Percentiles rank a stretch among this genome's conserved stretches.
Conservation (phyloP, 192 early-diverging fungal species). For the Cladochytrium replicatum region DNA sequence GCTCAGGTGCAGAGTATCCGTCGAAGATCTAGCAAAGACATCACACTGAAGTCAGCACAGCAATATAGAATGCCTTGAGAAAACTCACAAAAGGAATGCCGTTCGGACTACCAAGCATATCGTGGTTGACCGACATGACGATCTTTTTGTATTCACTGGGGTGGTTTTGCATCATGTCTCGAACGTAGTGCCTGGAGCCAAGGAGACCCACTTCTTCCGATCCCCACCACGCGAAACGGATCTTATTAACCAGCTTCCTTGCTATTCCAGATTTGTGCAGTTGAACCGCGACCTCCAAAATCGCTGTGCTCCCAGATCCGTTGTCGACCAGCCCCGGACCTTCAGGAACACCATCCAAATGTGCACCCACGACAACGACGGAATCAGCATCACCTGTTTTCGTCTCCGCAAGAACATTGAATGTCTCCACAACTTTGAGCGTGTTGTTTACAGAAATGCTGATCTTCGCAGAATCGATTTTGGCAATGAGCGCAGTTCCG, state of each 20-base stretch:
- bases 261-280: background rate
- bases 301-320: background rate
- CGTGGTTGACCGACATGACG: background rate
- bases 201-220: background rate
- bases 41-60: constrained; percentile 9
- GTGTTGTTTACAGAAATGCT: background rate
- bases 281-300: background rate
- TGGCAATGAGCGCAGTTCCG: background rate
- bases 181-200: background rate
- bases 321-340: background rate
- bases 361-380: background rate
- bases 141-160: background rate
- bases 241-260: background rate
- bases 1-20: background rate
- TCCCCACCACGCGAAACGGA: background rate
- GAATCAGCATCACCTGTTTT: background rate
- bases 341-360: background rate
- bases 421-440: background rate
- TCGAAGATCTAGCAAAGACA: constrained; percentile 1
- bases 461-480: background rate
- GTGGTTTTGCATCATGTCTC: background rate
- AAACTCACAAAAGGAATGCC: constrained; percentile 4
- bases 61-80: constrained; percentile 16
- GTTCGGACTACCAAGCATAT: background rate
- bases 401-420: background rate